phyloP scores from a whole-genome alignment of 192 early-diverging fungal genomes.

The Spinellus fusiger region DNA sequence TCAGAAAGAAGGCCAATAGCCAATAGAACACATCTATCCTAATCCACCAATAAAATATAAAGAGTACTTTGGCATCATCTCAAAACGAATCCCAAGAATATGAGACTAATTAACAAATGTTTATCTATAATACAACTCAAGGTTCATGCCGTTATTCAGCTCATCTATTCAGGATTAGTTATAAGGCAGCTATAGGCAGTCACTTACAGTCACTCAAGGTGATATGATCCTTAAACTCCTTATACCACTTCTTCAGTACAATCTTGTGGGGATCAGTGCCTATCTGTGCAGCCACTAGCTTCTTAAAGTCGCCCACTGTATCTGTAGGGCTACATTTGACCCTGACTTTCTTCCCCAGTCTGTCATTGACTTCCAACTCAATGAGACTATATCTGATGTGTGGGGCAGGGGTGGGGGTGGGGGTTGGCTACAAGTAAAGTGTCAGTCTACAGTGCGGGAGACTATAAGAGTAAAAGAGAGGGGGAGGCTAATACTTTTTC shows the following conservation, averaged over 20 bases:
- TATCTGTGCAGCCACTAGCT: conserved; percentile 80
- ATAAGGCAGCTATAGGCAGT: not conserved
- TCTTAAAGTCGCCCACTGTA: conserved; percentile 81
- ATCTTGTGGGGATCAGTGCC: conserved; percentile 88
- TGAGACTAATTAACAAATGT: too few species aligned
- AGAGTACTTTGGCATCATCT: too few species aligned
- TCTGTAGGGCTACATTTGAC: conserved; percentile 76
- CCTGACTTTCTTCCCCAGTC: conserved; percentile 84
- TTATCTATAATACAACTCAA: conserved; percentile 78
- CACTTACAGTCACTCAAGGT: conserved; percentile 79
- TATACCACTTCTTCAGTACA: conserved; percentile 87
- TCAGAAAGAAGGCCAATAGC: too few species aligned
- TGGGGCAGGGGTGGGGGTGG: too few species aligned
- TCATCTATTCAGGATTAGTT: conserved; percentile 47
- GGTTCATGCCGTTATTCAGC: conserved; percentile 83
- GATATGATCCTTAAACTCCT: conserved; percentile 81
- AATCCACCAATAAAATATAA: too few species aligned
- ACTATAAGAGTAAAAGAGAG: not conserved
- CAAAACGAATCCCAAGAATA: too few species aligned
- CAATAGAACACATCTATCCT: too few species aligned
- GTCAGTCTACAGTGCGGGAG: not conserved
- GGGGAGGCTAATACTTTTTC: conserved; percentile 4
- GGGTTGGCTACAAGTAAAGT: not conserved
- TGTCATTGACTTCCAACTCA: conserved; percentile 78
- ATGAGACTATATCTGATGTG: conserved; percentile 43